Percentiles rank a stretch among this genome's conserved stretches.
Evolutionary conservation across 768 basidiomycete species (phyloP).

Genomic region (Leccinum fibrillosum): DNA sequence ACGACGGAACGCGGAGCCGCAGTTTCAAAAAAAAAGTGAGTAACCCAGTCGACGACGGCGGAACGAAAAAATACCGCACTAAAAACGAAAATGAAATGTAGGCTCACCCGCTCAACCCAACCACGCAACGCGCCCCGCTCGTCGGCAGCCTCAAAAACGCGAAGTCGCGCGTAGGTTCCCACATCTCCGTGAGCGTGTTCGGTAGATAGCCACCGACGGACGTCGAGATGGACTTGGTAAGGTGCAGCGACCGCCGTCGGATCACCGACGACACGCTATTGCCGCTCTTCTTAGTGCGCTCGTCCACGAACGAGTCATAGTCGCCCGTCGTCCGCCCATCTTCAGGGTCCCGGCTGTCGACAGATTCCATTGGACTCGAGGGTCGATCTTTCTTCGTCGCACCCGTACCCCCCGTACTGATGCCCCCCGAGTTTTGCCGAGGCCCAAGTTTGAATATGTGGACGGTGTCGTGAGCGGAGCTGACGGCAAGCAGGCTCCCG

Average conservation of each 20-base stretch:
- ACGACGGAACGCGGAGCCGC: background rate
- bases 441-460: constrained; percentile 88
- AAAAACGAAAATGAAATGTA: constrained; percentile 11
- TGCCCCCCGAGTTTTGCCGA: constrained; percentile 25
- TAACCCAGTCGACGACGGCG: background rate
- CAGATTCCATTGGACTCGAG: constrained; percentile 61
- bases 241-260: constrained; percentile 65
- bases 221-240: constrained; percentile 73
- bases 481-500: constrained; percentile 82
- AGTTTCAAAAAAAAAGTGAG: constrained; percentile 1
- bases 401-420: background rate
- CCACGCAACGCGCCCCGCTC: constrained; percentile 76
- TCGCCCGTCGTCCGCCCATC: constrained; percentile 55
- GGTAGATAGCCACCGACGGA: constrained; percentile 85
- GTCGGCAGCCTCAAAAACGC: constrained; percentile 84
- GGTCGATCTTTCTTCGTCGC: constrained; percentile 32
- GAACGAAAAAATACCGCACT: background rate
- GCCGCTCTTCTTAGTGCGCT: constrained; percentile 42
- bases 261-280: constrained; percentile 59
- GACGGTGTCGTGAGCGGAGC: constrained; percentile 90
- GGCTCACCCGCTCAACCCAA: constrained; percentile 81
- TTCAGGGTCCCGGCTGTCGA: constrained; percentile 62
- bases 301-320: constrained; percentile 84
- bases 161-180: constrained; percentile 95
- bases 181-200: constrained; percentile 88